Evolutionary conservation across 2,329 filamentous ascomycete genomes (phyloP).

Genomic region (Nigrograna mackinnonii): DNA sequence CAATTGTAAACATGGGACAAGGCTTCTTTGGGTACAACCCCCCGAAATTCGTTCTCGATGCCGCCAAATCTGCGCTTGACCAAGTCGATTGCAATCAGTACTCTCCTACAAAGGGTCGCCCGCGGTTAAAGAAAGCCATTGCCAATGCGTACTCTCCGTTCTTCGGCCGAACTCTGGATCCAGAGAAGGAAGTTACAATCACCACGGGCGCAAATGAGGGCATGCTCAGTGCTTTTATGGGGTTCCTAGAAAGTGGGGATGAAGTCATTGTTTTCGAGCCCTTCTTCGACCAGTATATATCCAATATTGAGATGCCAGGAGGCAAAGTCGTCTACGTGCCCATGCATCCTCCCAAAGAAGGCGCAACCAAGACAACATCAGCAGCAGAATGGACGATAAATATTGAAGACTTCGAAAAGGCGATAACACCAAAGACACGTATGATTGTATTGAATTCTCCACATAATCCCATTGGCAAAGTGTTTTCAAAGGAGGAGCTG

Average conservation of each 20-base stretch:
- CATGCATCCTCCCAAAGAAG: conserved; percentile 84
- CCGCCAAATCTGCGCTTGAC: conserved; percentile 87
- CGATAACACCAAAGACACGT: conserved; percentile 84
- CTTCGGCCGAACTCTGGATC: conserved; percentile 81
- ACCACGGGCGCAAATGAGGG: conserved; percentile 90
- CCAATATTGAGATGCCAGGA: conserved; percentile 97
- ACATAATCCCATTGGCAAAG: conserved; percentile 96
- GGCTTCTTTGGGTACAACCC: conserved; percentile 93
- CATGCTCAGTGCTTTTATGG: conserved; percentile 98
- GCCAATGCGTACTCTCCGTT: conserved; percentile 89
- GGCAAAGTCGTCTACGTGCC: conserved; percentile 95
- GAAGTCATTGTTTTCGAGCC: conserved; percentile 98
- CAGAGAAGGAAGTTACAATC: conserved; percentile 91
- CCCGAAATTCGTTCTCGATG: conserved; percentile 85
- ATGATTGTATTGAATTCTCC: conserved; percentile 93
- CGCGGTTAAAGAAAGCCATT: conserved; percentile 88
- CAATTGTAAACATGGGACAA: conserved; percentile 72
- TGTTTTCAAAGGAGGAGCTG: conserved; percentile 84
- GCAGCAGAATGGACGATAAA: conserved; percentile 88
- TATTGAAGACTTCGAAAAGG: conserved; percentile 77
- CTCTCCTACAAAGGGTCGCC: conserved; percentile 90
- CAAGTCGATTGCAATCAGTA: conserved; percentile 98
- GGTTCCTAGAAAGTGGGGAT: conserved; percentile 89
- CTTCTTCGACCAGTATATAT: conserved; percentile 99
- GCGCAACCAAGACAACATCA: conserved; percentile 77